A percentile compares a stretch with the other conserved stretches of the same genome.
phyloP scores from a whole-genome alignment of 78 protist genomes.

The Dictyostelium citrinum region DNA sequence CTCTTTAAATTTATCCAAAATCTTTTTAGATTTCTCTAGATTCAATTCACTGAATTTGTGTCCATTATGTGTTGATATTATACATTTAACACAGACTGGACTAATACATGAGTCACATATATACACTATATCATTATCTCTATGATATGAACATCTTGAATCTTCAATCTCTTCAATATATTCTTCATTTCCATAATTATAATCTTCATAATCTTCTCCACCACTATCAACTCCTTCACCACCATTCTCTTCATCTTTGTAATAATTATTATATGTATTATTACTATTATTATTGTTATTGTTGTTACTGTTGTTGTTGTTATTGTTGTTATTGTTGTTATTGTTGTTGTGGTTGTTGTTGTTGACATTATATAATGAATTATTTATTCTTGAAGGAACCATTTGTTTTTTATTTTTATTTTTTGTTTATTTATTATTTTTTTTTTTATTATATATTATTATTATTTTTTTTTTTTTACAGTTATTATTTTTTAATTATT shows the following conservation, averaged over 20 bases:
- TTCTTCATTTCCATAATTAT: background rate
- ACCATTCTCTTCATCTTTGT: background rate
- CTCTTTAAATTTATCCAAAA: background rate
- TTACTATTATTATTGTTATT: background rate
- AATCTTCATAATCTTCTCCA: background rate
- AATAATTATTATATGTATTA: background rate
- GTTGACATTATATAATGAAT: background rate
- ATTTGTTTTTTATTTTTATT: background rate
- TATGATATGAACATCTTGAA: background rate
- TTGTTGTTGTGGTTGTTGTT: background rate
- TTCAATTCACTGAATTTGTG: background rate
- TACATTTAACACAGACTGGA: background rate
- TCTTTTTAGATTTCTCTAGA: background rate
- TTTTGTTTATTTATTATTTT: no score
- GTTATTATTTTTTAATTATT: no score
- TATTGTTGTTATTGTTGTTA: background rate
- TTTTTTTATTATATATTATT: no score
- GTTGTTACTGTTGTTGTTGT: background rate
- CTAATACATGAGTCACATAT: background rate
- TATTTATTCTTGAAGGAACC: background rate
- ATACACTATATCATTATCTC: background rate
- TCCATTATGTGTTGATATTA: background rate
- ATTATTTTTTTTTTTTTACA: background rate
- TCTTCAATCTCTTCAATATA: background rate
- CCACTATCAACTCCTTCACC: background rate